These are phyloP conservation scores for Leucogyrophana mollusca DNA, from an alignment of 768 basidiomycete species.

Conservation along the genomic window DNA sequence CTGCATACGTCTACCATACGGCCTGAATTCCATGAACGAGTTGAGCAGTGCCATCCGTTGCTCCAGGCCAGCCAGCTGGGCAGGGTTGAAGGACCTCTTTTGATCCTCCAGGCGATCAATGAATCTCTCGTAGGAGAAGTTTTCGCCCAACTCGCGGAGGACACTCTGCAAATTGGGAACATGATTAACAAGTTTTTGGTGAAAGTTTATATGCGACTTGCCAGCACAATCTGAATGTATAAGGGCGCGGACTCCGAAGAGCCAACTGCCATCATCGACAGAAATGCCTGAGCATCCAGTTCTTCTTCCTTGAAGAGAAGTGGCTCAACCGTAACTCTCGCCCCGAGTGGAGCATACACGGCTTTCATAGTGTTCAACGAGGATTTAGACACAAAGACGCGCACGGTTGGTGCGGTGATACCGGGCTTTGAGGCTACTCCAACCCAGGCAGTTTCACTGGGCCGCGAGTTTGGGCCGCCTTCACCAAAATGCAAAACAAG, in stretches of 20 bases:
- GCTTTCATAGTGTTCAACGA: slow-evolving; percentile 49
- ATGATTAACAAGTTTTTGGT: not conserved
- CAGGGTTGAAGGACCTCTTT: slow-evolving; percentile 47
- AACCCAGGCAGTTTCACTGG: slow-evolving; percentile 59
- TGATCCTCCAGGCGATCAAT: slow-evolving; percentile 36
- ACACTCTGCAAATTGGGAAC: slow-evolving; percentile 38
- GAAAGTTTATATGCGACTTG: slow-evolving; percentile 25
- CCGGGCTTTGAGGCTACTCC: slow-evolving; percentile 23
- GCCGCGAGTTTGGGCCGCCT: slow-evolving; percentile 48
- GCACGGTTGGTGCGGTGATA: slow-evolving; percentile 16
- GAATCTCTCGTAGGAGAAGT: slow-evolving; percentile 47
- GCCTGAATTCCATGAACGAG: slow-evolving; percentile 41
- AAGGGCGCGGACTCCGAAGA: slow-evolving; percentile 53
- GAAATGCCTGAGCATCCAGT: slow-evolving; percentile 55
- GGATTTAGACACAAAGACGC: slow-evolving; percentile 52
- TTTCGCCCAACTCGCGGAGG: slow-evolving; percentile 53
- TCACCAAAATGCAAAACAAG: slow-evolving; percentile 63
- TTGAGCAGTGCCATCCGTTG: slow-evolving; percentile 54
- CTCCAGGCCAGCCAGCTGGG: slow-evolving; percentile 48
- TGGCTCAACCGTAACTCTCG: slow-evolving; percentile 43
- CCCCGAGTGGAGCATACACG: slow-evolving; percentile 46
- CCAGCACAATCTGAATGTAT: slow-evolving; percentile 62
- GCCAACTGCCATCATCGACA: slow-evolving; percentile 64
- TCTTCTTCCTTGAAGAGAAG: slow-evolving; percentile 50
- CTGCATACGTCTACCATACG: not conserved